Conservation (phyloP, 176 grass and related monocot species). For the Chrysopogon serrulatus region DNA sequence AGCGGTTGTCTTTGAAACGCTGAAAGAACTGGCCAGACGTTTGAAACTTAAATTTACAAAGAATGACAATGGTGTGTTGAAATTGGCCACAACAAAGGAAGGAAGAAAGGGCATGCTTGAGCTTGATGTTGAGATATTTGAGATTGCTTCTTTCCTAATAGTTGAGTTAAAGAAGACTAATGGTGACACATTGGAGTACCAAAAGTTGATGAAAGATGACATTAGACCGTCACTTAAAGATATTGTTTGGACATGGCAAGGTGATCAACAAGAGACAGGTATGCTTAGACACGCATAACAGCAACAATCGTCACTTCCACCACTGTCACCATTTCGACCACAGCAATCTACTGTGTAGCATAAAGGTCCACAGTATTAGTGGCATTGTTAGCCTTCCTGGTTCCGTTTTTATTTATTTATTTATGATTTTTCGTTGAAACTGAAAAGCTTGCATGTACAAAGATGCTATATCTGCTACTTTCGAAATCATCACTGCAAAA, state of each 20-base stretch:
- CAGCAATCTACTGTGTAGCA: not conserved
- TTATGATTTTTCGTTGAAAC: not conserved
- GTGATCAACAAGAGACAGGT: conserved; percentile 26
- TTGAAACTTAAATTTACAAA: conserved; percentile 63
- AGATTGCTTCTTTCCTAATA: conserved; percentile 55
- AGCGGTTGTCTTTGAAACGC: conserved; percentile 39
- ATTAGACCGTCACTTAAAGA: conserved; percentile 64
- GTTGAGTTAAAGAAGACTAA: conserved; percentile 67
- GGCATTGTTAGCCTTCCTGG: not conserved
- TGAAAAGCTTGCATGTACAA: not conserved
- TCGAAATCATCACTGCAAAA: not conserved
- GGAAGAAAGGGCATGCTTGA: conserved; percentile 63
- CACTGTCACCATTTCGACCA: not conserved
- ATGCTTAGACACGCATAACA: conserved; percentile 1
- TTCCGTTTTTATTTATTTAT: not conserved
- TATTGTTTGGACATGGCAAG: conserved; percentile 75
- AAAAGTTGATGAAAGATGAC: conserved; percentile 62
- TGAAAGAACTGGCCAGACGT: conserved; percentile 47
- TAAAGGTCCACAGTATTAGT: not conserved
- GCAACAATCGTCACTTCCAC: not conserved
- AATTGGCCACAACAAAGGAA: conserved; percentile 45
- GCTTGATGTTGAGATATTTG: conserved; percentile 61
- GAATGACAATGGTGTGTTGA: conserved; percentile 56
- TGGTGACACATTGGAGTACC: conserved; percentile 82
- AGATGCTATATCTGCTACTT: not conserved